These are phyloP conservation scores for Solanum piurae DNA, from an alignment of 257 asterid genomes.

Conservation along the genomic window DNA sequence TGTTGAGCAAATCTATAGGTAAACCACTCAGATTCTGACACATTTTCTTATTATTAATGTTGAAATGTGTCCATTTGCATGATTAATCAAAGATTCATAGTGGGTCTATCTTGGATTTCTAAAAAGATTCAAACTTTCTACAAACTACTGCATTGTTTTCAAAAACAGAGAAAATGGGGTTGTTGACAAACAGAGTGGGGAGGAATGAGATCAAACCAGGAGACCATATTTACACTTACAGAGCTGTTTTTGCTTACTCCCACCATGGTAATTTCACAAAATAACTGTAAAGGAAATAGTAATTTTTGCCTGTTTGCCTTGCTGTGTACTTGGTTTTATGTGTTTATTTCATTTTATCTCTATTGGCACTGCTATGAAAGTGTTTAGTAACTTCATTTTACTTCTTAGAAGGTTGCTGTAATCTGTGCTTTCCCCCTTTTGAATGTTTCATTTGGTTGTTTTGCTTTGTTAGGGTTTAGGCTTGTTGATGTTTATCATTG, in stretches of 20 bases:
- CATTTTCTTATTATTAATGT: background rate
- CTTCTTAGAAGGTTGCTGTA: background rate
- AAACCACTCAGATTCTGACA: conserved; percentile 11
- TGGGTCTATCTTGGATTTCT: background rate
- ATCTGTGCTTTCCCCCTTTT: background rate
- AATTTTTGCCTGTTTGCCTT: background rate
- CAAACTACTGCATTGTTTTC: background rate
- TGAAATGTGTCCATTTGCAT: background rate
- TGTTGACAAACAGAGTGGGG: conserved; percentile 65
- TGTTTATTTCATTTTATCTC: background rate
- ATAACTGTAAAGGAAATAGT: background rate
- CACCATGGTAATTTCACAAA: conserved; percentile 49
- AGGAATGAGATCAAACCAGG: conserved; percentile 61
- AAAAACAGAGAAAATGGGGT: conserved; percentile 39
- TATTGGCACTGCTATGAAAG: no score
- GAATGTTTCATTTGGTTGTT: background rate
- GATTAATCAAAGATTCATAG: background rate
- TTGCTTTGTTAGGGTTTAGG: no score
- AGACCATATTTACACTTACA: conserved; percentile 83
- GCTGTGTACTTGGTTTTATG: background rate
- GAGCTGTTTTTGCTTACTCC: conserved; percentile 70
- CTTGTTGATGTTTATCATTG: no score
- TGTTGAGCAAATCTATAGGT: conserved; percentile 11
- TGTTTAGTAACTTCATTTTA: no score
- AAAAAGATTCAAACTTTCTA: background rate